Evolutionary conservation across 1,284 basidiomycete genomes (phyloP), one percentile per base, ranked within the genome.

Genomic region (Inonotus obliquus): DNA sequence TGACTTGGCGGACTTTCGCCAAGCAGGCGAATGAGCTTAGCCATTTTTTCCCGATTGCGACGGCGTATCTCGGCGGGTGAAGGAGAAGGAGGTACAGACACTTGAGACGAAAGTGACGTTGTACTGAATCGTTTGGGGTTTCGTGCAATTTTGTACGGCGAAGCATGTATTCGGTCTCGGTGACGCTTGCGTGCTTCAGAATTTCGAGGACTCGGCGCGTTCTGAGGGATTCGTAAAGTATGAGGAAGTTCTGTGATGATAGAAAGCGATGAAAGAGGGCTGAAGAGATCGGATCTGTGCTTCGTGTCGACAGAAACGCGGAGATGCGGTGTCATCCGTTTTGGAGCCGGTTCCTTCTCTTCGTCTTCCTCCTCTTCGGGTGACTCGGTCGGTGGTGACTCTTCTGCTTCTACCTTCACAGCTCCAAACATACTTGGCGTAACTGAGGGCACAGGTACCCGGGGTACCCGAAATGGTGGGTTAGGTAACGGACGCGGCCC

Each of bases 21-120:
- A 17, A 63, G 62, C 5, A 63, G 49, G 52, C 62, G 62, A 14
- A 60, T 57, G 7, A 63, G 54, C 48, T 63, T 63, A 23, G 62
- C 62, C 62, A 63, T 63, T 39, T 63, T 63, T 17, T 60, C 47
- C 27, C 58, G 53, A 39, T 63, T 60, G 14, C 62, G 53, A 13
- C 57, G 57, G 14, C 59, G 58, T 6, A 63, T 2, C 29, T 63
- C 58, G 9, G 62, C 37, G 3, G 59, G 25, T 13, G 58, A 47
- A 4, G 62, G 62, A 13, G 57, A 38, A 14, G 62, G 62, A 2
- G 62, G 62, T 11, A 63, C 58, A 17, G 54, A 60, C 13, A 60
- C 54, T 25, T 60, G 62, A 2, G 62, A 60, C 5, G 58, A 60
- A 19, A 63, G 53, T 10, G 48, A 54, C 19, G 59, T 63, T 38